Evolutionary conservation across 2,329 filamentous ascomycete species (phyloP), one percentile per base, ranked within the genome.

Genomic region (Lasiodiplodia gonubiensis): DNA sequence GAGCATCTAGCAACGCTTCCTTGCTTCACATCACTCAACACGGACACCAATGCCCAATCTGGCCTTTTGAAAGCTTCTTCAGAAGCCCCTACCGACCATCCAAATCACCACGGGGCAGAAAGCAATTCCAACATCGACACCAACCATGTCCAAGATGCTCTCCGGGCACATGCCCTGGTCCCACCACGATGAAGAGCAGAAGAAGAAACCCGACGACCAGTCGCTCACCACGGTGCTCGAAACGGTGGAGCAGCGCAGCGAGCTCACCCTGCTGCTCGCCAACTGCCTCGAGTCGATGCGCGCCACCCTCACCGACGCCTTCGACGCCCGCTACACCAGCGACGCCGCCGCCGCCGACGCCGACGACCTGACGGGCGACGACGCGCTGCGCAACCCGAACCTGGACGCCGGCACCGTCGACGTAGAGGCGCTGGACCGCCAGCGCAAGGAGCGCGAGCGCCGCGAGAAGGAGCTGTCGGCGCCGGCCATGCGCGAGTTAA

Each of bases 401-500:
- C 52, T 71, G 12, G 69, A 72, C 55, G 39, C 55, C 8, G 63
- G 52, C 8, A 72, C 68, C 30, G 68, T 65, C 14, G 74, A 78
- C 67, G 60, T 42, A 11, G 61, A 68, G 16, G 67, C 60, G 14
- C 6, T 25, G 11, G 67, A 68, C 11, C 27, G 23, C n/a, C 71
- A 72, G 4, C 66, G 72, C 25, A 76, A 76, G 49, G 73, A 79
- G 67, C 73, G 79, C 12, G 74, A 72, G 35, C 72, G 78, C 57
- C 74, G 83, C 52, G 79, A 82, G 72, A 83, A 84, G 70, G 85
- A 87, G 68, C 75, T 88, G 11, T 81, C 80, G 21, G 79, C 79
- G 3, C 80, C 80, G 3, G 82, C 83, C 65, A 84, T 90, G 69
- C 80, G 85, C 67, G 89, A 92, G 72, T 79, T 93, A 72, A 93